Conservation (phyloP, 2,329 filamentous ascomycete genomes). For the Aspergillus sp. region DNA sequence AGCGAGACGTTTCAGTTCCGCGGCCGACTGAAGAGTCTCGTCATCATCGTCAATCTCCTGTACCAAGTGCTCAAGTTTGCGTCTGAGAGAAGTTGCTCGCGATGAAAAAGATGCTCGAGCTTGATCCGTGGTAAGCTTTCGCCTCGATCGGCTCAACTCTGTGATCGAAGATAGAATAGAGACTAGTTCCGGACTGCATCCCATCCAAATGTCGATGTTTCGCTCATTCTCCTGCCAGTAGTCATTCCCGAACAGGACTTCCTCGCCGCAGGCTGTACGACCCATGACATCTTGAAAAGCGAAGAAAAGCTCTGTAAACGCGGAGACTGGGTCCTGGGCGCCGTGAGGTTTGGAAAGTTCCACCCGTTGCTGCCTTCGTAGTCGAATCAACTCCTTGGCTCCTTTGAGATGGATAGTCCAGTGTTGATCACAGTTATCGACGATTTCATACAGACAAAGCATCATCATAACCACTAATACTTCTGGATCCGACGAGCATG, state of each 20-base stretch:
- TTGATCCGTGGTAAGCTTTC: slow-evolving; percentile 20
- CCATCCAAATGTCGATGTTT: slow-evolving; percentile 44
- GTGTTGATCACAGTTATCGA: slow-evolving; percentile 39
- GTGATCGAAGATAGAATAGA: slow-evolving; percentile 45
- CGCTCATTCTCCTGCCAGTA: slow-evolving; percentile 41
- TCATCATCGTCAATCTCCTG: slow-evolving; percentile 28
- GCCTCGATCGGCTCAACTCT: slow-evolving; percentile 38
- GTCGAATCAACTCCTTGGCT: slow-evolving; percentile 43
- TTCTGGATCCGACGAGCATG: slow-evolving; percentile 27
- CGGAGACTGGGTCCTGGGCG: slow-evolving; percentile 21
- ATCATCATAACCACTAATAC: slow-evolving; percentile 42
- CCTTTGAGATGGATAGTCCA: slow-evolving; percentile 48
- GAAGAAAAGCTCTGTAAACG: slow-evolving; percentile 45
- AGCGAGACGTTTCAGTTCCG: slow-evolving; percentile 41
- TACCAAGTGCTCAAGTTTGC: slow-evolving; percentile 27
- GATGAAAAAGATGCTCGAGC: slow-evolving; percentile 22
- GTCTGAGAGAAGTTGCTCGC: slow-evolving; percentile 30
- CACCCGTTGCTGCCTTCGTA: slow-evolving; percentile 27
- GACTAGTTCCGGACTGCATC: slow-evolving; percentile 45
- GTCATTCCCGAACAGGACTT: slow-evolving; percentile 43
- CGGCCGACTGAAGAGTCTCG: slow-evolving; percentile 28
- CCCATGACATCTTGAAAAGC: slow-evolving; percentile 51
- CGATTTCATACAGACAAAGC: slow-evolving; percentile 43
- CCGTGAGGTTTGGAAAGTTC: slow-evolving; percentile 6
- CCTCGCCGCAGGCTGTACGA: slow-evolving; percentile 46